A percentile compares a stretch with the other conserved stretches of the same genome.
phyloP scores from a whole-genome alignment of 306 rosid genomes.

The Vigna angularis region DNA sequence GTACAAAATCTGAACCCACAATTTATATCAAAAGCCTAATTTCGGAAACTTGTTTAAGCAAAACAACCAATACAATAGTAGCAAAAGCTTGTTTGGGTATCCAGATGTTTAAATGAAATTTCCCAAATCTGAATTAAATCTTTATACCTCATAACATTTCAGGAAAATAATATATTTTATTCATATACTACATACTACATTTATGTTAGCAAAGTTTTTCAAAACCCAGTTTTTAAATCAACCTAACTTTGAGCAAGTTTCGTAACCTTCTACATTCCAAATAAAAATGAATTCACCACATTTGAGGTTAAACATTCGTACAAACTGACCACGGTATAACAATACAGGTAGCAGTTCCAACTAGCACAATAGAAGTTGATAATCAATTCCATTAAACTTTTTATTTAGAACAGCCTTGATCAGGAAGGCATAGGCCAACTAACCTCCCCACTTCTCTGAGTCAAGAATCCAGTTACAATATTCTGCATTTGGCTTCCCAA shows the following conservation, averaged over 20 bases:
- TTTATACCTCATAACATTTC: neutral
- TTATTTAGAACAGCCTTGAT: conserved; percentile 12
- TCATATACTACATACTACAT: conserved; percentile 20
- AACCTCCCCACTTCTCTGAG: conserved; percentile 99
- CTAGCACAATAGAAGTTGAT: conserved; percentile 22
- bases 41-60: neutral
- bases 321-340: conserved; percentile 12
- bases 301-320: conserved; percentile 15
- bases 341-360: conserved; percentile 37
- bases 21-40: conserved; percentile 29
- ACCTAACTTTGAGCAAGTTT: conserved; percentile 15
- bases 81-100: conserved; percentile 11
- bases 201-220: neutral
- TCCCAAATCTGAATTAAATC: neutral
- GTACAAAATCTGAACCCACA: conserved; percentile 31
- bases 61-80: conserved; percentile 24
- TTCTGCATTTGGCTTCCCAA: conserved; percentile 87
- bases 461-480: conserved; percentile 94
- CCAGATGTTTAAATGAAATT: conserved; percentile 15
- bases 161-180: conserved; percentile 16
- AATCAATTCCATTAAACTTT: neutral
- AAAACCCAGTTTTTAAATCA: conserved; percentile 12
- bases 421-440: conserved; percentile 38
- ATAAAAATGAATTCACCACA: neutral
- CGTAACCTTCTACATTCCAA: conserved; percentile 10